Evolutionary conservation across 129 eudicot genomes (phyloP).

Genomic region (Deinandra increscens): DNA sequence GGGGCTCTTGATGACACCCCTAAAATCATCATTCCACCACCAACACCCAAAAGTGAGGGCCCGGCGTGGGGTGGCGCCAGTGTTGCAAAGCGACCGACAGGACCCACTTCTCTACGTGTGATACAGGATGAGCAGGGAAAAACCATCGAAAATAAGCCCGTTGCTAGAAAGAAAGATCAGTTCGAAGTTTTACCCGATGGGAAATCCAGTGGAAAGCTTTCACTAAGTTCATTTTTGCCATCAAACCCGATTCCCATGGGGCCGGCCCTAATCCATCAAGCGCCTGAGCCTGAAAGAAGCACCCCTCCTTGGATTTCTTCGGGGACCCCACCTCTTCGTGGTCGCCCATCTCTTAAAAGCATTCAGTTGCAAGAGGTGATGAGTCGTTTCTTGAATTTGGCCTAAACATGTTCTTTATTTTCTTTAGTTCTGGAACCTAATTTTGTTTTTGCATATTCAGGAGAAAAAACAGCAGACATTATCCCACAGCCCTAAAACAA

Average conservation of each 20-base stretch:
- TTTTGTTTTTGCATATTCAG: slow-evolving; percentile 25
- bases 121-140: slow-evolving; percentile 85
- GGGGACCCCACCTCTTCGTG: slow-evolving; percentile 82
- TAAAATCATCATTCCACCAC: slow-evolving; percentile 48
- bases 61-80: slow-evolving; percentile 95
- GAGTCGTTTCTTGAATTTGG: not conserved
- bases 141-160: slow-evolving; percentile 28
- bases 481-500: slow-evolving; percentile 79
- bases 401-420: slow-evolving; percentile 6
- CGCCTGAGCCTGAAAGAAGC: slow-evolving; percentile 63
- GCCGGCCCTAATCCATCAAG: slow-evolving; percentile 40
- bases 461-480: slow-evolving; percentile 59
- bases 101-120: slow-evolving; percentile 72
- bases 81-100: slow-evolving; percentile 39
- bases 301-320: slow-evolving; percentile 99
- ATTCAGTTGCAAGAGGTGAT: slow-evolving; percentile 89
- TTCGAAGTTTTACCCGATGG: slow-evolving; percentile 44
- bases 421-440: not conserved
- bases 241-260: slow-evolving; percentile 81
- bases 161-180: slow-evolving; percentile 41
- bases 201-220: slow-evolving; percentile 50
- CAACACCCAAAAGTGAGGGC: slow-evolving; percentile 72
- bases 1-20: slow-evolving; percentile 91
- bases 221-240: slow-evolving; percentile 58
- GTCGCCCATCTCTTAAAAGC: slow-evolving; percentile 86